Evolutionary conservation across 2,329 filamentous ascomycete genomes (phyloP).

Genomic region (Colletotrichum gloeosporioides): DNA sequence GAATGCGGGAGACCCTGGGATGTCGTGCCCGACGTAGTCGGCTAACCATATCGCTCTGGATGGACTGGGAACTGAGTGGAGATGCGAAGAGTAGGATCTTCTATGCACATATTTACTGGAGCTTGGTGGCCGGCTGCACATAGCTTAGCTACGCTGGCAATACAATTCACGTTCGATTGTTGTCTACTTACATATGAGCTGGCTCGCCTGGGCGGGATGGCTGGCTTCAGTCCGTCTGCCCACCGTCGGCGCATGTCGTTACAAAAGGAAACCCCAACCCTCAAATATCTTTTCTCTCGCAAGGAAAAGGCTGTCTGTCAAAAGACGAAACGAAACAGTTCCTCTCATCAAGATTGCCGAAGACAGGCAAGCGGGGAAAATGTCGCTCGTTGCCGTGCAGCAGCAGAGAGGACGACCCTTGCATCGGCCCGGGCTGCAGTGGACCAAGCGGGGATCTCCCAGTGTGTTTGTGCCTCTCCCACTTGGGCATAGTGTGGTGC

Average conservation of each 20-base stretch:
- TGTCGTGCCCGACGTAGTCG: neutral
- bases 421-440: conserved; percentile 11
- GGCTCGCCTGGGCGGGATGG: neutral
- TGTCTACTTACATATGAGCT: neutral
- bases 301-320: neutral
- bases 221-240: neutral
- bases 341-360: neutral
- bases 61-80: neutral
- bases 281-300: neutral
- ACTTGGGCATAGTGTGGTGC: conserved; percentile 3
- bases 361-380: neutral
- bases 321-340: neutral
- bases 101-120: neutral
- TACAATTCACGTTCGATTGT: neutral
- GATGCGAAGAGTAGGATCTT: neutral
- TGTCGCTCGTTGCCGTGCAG: conserved; percentile 15
- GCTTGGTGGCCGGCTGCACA: neutral
- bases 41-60: neutral
- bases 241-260: neutral
- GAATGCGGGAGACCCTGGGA: neutral
- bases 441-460: conserved; percentile 3
- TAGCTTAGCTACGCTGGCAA: neutral
- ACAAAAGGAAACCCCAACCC: neutral
- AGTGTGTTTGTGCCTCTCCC: neutral
- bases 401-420: conserved; percentile 10